Evolutionary conservation across 2,329 filamentous ascomycete genomes (phyloP), one percentile per base, ranked within the genome.

Genomic region (Diaporthe sp.): DNA sequence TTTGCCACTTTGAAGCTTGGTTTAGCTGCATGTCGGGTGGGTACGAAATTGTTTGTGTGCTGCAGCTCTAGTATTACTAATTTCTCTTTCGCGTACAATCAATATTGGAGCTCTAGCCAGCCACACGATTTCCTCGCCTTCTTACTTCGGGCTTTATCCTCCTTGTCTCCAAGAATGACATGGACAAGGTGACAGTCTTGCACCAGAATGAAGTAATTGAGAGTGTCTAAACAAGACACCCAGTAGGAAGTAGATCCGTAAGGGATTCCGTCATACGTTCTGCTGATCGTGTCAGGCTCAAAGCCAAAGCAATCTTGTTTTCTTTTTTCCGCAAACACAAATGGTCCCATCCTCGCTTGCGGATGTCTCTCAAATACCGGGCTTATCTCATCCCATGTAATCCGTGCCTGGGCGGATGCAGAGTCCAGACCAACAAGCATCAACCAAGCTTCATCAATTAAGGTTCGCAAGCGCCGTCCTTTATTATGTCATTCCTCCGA

Each of bases 101-200:
- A 55, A 55, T 55, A 55, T 25, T 69, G 65, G 46, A 39, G 8
- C 49, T 55, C 34, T 69, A 28, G n/a, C 65, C 46, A 69, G 65
- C 46, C 49, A 42, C 49, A 25, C 22, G 28, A 19, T 42, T 42
- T 28, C 19, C 22, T 39, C 15, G 7, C 46, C 19, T 42, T 53
- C 7, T 25, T 3, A 19, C 25, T 12, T 28, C n/a, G 46, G 28
- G 15, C 22, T 34, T 53, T 22, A 17, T 2, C 0, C 46, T 68
- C n/a, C 39, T 44, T n/a, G 5, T 8, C 3, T 44, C 17, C 28
- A 25, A 15, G 31, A 42, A 12, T 51, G 28, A 37, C 2, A 25
- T 17, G 10, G 46, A 39, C 4, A 37, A 53, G 46, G 4, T 39
- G 22, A 34, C 22, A 19, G 12, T 0, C 22, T 53, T 42, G 19